Evolutionary conservation across 2,329 filamentous ascomycete species (phyloP).

Genomic region (Ceratocystis cacaofunesta): DNA sequence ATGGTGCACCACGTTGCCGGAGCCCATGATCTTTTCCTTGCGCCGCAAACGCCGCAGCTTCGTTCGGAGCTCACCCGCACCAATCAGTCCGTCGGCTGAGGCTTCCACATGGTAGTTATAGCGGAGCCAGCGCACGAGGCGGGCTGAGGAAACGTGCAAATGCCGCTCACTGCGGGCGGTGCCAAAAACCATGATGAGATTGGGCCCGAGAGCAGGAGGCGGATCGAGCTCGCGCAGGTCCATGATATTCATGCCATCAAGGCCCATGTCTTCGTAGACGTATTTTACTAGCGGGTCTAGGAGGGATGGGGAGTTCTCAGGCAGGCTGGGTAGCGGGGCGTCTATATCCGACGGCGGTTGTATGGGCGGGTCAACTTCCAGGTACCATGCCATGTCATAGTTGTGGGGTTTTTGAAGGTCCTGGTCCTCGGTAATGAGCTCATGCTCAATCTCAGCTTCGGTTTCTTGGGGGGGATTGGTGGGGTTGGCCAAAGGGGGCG

Average conservation of each 20-base stretch:
- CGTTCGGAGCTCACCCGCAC: constrained; percentile 79
- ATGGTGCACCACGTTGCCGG: constrained; percentile 48
- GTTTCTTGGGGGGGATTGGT: not conserved
- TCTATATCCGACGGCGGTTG: constrained; percentile 35
- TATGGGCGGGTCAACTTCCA: constrained; percentile 51
- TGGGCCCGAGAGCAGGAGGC: constrained; percentile 71
- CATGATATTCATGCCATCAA: constrained; percentile 66
- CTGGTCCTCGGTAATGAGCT: constrained; percentile 17
- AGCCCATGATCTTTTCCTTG: constrained; percentile 66
- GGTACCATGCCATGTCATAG: constrained; percentile 59
- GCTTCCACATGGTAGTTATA: constrained; percentile 57
- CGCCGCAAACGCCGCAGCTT: constrained; percentile 69
- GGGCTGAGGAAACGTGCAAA: constrained; percentile 76
- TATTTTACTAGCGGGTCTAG: constrained; percentile 60
- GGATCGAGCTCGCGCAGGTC: constrained; percentile 77
- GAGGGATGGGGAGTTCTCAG: constrained; percentile 54
- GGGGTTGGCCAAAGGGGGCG: not conserved
- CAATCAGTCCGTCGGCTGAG: constrained; percentile 73
- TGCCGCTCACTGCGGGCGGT: constrained; percentile 88
- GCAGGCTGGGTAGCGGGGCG: constrained; percentile 38
- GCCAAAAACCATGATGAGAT: constrained; percentile 82
- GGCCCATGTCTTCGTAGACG: constrained; percentile 67
- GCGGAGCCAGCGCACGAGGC: constrained; percentile 75
- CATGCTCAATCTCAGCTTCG: constrained; percentile 16
- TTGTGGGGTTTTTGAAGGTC: constrained; percentile 19